phyloP scores from a whole-genome alignment of 768 basidiomycete genomes.

The Xanthoconium stramineum region DNA sequence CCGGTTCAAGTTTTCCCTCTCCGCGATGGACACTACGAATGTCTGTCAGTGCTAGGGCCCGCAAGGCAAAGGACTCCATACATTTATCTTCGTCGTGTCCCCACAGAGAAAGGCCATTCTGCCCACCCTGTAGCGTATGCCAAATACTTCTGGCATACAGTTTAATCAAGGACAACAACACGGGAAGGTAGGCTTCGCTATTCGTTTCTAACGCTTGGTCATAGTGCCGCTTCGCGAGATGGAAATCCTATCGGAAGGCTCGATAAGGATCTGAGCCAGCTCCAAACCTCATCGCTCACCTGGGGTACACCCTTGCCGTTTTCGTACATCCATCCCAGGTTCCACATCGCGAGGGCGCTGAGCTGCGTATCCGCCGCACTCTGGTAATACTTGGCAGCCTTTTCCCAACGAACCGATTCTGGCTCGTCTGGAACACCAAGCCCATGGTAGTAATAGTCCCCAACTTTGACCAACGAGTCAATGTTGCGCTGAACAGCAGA shows the following conservation, averaged over 20 bases:
- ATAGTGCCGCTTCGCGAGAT: slow-evolving; percentile 94
- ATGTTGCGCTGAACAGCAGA: slow-evolving; percentile 92
- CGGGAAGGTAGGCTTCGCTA: slow-evolving; percentile 84
- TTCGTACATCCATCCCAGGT: slow-evolving; percentile 99
- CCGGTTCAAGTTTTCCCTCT: slow-evolving; percentile 17
- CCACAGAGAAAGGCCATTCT: slow-evolving; percentile 69
- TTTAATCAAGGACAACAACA: slow-evolving; percentile 75
- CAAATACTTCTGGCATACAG: slow-evolving; percentile 82
- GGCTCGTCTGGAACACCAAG: slow-evolving; percentile 73
- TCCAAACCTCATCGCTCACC: slow-evolving; percentile 39
- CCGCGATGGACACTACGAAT: slow-evolving; percentile 21
- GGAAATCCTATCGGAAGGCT: slow-evolving; percentile 66
- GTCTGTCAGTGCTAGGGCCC: slow-evolving; percentile 6
- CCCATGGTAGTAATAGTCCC: slow-evolving; percentile 94
- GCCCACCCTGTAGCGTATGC: slow-evolving; percentile 73
- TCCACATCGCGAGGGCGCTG: slow-evolving; percentile 97
- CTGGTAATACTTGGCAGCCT: slow-evolving; percentile 92
- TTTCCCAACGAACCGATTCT: slow-evolving; percentile 67
- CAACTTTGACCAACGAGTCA: slow-evolving; percentile 97
- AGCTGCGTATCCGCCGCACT: slow-evolving; percentile 89
- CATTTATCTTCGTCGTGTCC: slow-evolving; percentile 48
- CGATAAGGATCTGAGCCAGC: neutral
- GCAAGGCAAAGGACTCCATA: neutral
- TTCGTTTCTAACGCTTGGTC: slow-evolving; percentile 88
- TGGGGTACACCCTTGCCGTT: slow-evolving; percentile 89